A percentile compares a stretch with the other conserved stretches of the same genome.
Evolutionary conservation across 1,284 basidiomycete species (phyloP).

Genomic region (Ustilago hordei): DNA sequence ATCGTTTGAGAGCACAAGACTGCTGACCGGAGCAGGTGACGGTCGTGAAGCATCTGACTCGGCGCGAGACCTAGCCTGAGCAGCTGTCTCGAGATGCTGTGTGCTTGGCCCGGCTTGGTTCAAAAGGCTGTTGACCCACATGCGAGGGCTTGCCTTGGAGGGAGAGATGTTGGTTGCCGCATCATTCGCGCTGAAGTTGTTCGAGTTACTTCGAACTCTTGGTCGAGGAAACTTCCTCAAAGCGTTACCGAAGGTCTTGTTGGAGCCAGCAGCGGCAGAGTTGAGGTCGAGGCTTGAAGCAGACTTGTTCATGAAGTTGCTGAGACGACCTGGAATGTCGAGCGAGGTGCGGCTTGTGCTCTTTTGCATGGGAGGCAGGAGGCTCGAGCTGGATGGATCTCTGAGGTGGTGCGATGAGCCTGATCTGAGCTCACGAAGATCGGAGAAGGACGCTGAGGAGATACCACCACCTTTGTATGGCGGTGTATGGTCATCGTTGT

Average conservation of each 20-base stretch:
- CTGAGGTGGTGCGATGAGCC: neutral
- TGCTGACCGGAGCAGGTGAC: conserved; percentile 36
- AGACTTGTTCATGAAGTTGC: conserved; percentile 40
- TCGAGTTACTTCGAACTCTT: conserved; percentile 30
- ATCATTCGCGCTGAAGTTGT: conserved; percentile 13
- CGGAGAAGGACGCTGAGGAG: conserved; percentile 39
- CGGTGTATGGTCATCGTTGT: conserved; percentile 1
- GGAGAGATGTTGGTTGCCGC: conserved; percentile 15
- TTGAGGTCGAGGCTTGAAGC: conserved; percentile 37
- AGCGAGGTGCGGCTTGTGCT: conserved; percentile 44
- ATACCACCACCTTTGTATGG: conserved; percentile 42
- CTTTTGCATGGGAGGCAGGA: conserved; percentile 32
- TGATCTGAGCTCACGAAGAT: conserved; percentile 28
- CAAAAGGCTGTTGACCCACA: conserved; percentile 48
- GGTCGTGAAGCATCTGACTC: conserved; percentile 23
- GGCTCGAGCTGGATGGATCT: conserved; percentile 24
- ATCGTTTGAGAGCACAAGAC: conserved; percentile 24
- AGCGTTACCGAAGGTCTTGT: conserved; percentile 22
- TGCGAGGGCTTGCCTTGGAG: conserved; percentile 39
- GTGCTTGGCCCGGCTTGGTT: conserved; percentile 22
- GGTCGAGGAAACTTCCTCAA: conserved; percentile 34
- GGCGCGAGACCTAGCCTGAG: conserved; percentile 33
- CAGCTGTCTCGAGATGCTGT: conserved; percentile 38
- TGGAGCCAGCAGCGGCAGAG: conserved; percentile 17
- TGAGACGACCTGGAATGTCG: conserved; percentile 42